Base-by-base conservation (phyloP, 2,329 filamentous ascomycete genomes). In the Neoarthrinium moseri region DNA sequence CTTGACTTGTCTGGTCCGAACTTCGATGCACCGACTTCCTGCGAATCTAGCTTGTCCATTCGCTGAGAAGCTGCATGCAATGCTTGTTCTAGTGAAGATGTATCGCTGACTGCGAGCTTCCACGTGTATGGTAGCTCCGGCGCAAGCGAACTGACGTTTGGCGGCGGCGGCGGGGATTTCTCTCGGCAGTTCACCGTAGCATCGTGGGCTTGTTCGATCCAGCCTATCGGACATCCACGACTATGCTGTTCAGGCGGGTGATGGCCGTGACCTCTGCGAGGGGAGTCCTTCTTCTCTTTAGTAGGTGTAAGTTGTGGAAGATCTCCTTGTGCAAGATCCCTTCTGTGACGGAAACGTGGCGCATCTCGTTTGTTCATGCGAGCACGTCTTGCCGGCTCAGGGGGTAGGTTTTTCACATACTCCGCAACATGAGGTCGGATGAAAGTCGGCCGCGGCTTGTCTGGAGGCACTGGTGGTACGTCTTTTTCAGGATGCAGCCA, bases 21-120 rank as follows among this genome's bases (percentile, higher is more conserved):
- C n/a, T 49, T 45, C 8, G 8, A n/a, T 8, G 8, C 8, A 29
- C 26, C 8, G 7, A 44, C 10, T 26, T 33, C 36, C 38, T 55
- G 43, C 11, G 46, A 34, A 21, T 57, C 51, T 36, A 55, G 52
- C 17, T 50, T 48, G 5, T 65, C 54, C 30, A 64, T 50, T 21
- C 56, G 53, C n/a, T 51, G 50, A 21, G 54, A 57, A 17, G 57
- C 59, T 10, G 51, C 57, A 33, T 66, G 56, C 21, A 67, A 48
- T 20, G 62, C 63, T 34, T 55, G 47, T 34, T 65, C 60, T 24
- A 64, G 48, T 12, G 64, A 67, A 8, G 65, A 65, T 30, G 54
- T 40, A 26, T 51, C 60, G 33, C 54, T 55, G 12, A 51, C 45
- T 6, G 58, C 58, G 40, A 59, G 50, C 35, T 51, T 58, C 36